Evolutionary conservation across 352 stramenopile species (phyloP).

Genomic region (Peronospora farinosa): DNA sequence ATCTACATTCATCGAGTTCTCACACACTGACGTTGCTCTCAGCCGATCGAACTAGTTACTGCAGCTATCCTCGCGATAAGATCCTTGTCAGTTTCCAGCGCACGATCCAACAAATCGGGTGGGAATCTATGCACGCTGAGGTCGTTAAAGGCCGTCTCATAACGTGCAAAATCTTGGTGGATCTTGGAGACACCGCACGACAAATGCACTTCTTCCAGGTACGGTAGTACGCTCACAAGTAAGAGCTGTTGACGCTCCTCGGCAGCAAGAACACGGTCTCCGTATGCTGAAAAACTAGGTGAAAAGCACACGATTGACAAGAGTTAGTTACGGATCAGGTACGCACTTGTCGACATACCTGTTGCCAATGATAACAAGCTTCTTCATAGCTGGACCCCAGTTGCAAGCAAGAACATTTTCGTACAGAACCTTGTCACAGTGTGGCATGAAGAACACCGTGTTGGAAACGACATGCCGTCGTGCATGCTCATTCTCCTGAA

Average conservation of each 20-base stretch:
- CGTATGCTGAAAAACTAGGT: conserved; percentile 68
- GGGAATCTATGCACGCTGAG: conserved; percentile 30
- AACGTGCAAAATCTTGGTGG: conserved; percentile 51
- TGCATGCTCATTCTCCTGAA: conserved; percentile 64
- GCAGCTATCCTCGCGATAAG: conserved; percentile 19
- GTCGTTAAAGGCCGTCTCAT: conserved; percentile 80
- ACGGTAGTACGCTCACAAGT: conserved; percentile 47
- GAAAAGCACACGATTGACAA: not conserved
- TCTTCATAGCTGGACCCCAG: conserved; percentile 36
- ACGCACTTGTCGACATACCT: conserved; percentile 24
- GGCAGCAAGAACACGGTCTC: conserved; percentile 52
- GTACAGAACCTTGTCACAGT: conserved; percentile 84
- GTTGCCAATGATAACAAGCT: conserved; percentile 84
- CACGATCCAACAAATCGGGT: conserved; percentile 6
- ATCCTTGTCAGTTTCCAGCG: conserved; percentile 8
- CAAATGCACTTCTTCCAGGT: conserved; percentile 40
- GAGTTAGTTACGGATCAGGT: conserved; percentile 4
- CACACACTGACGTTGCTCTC: not conserved
- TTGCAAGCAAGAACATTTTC: conserved; percentile 86
- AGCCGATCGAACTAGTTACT: conserved; percentile 5
- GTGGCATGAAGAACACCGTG: conserved; percentile 90
- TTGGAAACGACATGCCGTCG: conserved; percentile 26
- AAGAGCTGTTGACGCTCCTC: conserved; percentile 37
- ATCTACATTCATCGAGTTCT: not conserved
- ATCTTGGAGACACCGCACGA: conserved; percentile 32